phyloP scores from a whole-genome alignment of 805 yeast genomes.

The Saccharomycopsis fermentans region DNA sequence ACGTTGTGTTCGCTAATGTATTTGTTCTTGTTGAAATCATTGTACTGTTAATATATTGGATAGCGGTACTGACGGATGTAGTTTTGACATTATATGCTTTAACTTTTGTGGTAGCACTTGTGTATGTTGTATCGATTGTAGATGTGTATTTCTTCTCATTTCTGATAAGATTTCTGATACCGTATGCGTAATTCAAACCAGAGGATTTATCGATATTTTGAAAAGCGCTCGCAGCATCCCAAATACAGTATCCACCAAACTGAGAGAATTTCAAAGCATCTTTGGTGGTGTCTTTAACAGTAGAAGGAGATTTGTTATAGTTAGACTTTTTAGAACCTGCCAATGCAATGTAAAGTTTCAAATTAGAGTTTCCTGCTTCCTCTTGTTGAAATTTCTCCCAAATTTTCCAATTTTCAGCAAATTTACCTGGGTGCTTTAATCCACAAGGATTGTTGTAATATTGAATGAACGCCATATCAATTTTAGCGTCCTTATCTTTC shows the following conservation, averaged over 20 bases:
- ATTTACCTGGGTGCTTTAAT: not conserved
- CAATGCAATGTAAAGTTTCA: slow-evolving; percentile 47
- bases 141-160: slow-evolving; percentile 5
- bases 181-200: slow-evolving; percentile 14
- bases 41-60: not conserved
- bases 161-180: slow-evolving; percentile 14
- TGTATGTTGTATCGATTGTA: not conserved
- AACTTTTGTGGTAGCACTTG: not conserved
- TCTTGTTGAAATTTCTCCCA: slow-evolving; percentile 40
- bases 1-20: not conserved
- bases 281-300: slow-evolving; percentile 5
- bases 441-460: slow-evolving; percentile 38
- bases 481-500: slow-evolving; percentile 27
- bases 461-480: slow-evolving; percentile 55
- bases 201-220: slow-evolving; percentile 9
- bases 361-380: slow-evolving; percentile 39
- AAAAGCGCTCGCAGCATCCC: slow-evolving; percentile 17
- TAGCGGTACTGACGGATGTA: not conserved
- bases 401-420: slow-evolving; percentile 31
- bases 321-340: slow-evolving; percentile 49
- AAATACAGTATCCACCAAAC: slow-evolving; percentile 16
- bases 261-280: slow-evolving; percentile 3
- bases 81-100: not conserved
- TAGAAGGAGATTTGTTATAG: slow-evolving; percentile 33
- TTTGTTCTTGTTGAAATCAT: not conserved